These are phyloP conservation scores for Leishmania major DNA, from an alignment of 208 protist species.

Conservation along the genomic window DNA sequence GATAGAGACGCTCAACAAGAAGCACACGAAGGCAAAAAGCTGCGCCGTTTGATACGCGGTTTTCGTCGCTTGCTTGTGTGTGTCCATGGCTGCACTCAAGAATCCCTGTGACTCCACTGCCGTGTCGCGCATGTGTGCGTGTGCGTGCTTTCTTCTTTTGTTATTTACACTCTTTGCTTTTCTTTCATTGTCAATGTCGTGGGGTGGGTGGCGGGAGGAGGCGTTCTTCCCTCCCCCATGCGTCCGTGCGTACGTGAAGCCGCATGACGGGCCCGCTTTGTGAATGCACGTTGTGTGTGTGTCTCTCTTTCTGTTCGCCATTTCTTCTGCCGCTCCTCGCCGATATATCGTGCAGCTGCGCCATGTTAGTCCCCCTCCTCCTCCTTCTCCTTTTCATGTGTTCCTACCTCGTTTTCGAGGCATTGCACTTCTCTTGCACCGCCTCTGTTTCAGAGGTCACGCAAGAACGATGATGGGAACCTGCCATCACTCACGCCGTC, in stretches of 20 bases:
- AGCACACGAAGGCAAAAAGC: constrained; percentile 41
- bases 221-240: background rate
- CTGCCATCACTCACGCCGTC: background rate
- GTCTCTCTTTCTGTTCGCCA: constrained; percentile 2
- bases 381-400: constrained; percentile 8
- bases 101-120: background rate
- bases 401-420: background rate
- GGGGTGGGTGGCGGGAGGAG: background rate
- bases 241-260: background rate
- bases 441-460: background rate
- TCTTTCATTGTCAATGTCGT: background rate
- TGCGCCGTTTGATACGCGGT: constrained; percentile 5
- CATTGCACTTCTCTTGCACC: background rate
- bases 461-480: background rate
- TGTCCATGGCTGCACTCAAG: background rate
- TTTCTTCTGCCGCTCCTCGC: background rate
- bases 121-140: background rate
- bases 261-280: background rate
- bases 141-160: constrained; percentile 1
- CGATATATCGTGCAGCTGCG: background rate
- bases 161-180: background rate
- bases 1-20: constrained; percentile 83
- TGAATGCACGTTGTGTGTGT: constrained; percentile 2
- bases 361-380: background rate
- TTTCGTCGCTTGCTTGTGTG: background rate